Evolutionary conservation across 2,329 filamentous ascomycete species (phyloP), one percentile per base, ranked within the genome.

Genomic region (Hymenoscyphus repandus): DNA sequence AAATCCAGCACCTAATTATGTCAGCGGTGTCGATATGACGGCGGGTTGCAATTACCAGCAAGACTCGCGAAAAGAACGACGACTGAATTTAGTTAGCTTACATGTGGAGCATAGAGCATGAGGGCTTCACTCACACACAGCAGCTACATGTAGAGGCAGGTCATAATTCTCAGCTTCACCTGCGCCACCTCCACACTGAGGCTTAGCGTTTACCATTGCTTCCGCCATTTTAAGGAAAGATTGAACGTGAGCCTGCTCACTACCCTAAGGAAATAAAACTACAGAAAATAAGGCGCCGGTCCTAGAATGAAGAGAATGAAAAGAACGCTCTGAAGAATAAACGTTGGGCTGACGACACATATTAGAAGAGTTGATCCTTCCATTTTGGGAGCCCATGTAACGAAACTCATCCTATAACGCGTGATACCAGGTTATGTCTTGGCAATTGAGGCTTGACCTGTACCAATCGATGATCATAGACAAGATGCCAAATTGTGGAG

Each of bases 141-240:
- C 85, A 62, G 82, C 78, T 45, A 88, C 77, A 64, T 89, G 85
- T 38, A 83, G 70, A 1, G 77, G 71, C 0, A 81, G 85, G 57
- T 88, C 83, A 68, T 89, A 89, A n/a, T 47, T 40, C 10, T 45
- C 49, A 7, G 39, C n/a, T 13, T 50, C 46, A 6, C 30, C 42
- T 11, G 43, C 49, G 15, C 49, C 51, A 38, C 54, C 51, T 40
- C 54, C 54, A 44, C 54, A 56, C 42, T 56, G 49, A 5, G 53
- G 53, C 38, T 55, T 55, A 17, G 30, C 40, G 10, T 38, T 10
- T 13, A 20, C 18, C 6, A 43, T 31, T 38, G 2, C 40, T 11
- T 15, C 20, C 18, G 40, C 32, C 47, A 38, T 37, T 22, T 15
- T 34, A 33, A 47, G 30, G 27, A 47, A 40, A 32, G 17, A 30